phyloP scores from a whole-genome alignment of 2,329 filamentous ascomycete species.

The Colletotrichum higginsianum region DNA sequence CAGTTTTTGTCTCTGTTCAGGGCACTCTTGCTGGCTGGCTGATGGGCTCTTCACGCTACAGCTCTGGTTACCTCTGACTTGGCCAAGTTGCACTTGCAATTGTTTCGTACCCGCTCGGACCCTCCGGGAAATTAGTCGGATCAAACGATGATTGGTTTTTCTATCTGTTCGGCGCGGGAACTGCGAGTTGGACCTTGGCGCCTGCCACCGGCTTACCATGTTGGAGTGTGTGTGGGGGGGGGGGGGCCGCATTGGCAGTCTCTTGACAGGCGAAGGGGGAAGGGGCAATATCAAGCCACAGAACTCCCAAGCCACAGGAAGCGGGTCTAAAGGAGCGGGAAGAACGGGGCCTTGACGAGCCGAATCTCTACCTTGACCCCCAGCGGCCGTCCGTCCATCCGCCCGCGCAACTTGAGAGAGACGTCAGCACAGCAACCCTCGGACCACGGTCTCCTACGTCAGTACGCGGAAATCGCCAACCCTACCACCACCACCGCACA shows the following conservation, averaged over 20 bases:
- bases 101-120: slow-evolving; percentile 39
- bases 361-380: slow-evolving; percentile 7
- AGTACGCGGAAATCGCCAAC: slow-evolving; percentile 14
- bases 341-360: slow-evolving; percentile 15
- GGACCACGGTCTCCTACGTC: slow-evolving; percentile 10
- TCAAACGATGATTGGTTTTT: slow-evolving; percentile 37
- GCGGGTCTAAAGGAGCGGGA: neutral
- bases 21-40: neutral
- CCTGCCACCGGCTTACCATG: slow-evolving; percentile 21
- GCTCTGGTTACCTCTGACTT: neutral
- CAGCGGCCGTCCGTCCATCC: neutral
- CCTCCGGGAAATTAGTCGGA: slow-evolving; percentile 23
- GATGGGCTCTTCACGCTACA: neutral
- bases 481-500: slow-evolving; percentile 14
- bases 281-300: slow-evolving; percentile 6
- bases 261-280: neutral
- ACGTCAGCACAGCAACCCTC: neutral
- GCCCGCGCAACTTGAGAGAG: neutral
- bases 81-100: slow-evolving; percentile 11
- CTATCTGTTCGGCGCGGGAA: neutral
- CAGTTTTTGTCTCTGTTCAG: neutral
- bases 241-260: slow-evolving; percentile 16
- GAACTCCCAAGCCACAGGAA: slow-evolving; percentile 14
- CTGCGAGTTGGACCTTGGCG: slow-evolving; percentile 27
- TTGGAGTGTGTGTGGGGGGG: slow-evolving; percentile 23